Percentiles rank a stretch among this genome's conserved stretches.
Evolutionary conservation across 1,139 yeast species (phyloP).

Genomic region (Lizanozyma gosingica): DNA sequence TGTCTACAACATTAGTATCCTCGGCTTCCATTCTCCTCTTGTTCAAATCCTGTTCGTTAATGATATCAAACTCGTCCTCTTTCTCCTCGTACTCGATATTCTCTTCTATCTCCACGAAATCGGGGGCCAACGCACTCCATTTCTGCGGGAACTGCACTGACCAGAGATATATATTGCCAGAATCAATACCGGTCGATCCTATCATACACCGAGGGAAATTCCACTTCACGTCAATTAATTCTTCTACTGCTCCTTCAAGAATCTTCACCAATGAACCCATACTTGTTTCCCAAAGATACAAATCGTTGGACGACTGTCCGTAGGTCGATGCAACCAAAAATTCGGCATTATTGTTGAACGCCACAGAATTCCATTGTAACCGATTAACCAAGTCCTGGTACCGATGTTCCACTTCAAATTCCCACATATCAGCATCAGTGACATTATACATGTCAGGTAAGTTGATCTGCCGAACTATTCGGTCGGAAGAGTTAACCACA

Average conservation of each 20-base stretch:
- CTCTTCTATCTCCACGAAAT: conserved; percentile 90
- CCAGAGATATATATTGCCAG: conserved; percentile 82
- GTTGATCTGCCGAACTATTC: conserved; percentile 65
- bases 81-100: conserved; percentile 80
- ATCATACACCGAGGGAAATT: conserved; percentile 66
- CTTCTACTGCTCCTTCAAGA: conserved; percentile 87
- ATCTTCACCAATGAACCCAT: conserved; percentile 84
- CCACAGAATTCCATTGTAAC: conserved; percentile 80
- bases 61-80: conserved; percentile 88
- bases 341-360: conserved; percentile 73
- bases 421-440: conserved; percentile 32
- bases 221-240: conserved; percentile 79
- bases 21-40: conserved; percentile 53
- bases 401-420: conserved; percentile 64
- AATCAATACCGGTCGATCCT: conserved; percentile 83
- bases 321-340: conserved; percentile 82
- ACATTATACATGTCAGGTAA: conserved; percentile 36
- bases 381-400: conserved; percentile 88
- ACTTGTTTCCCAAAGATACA: conserved; percentile 88
- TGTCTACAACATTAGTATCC: conserved; percentile 65
- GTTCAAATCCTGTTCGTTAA: conserved; percentile 54
- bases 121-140: conserved; percentile 97
- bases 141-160: conserved; percentile 76
- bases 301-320: conserved; percentile 79
- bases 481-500: conserved; percentile 75